Conservation (phyloP, 352 stramenopile species). For the Achlya hypogyna region DNA sequence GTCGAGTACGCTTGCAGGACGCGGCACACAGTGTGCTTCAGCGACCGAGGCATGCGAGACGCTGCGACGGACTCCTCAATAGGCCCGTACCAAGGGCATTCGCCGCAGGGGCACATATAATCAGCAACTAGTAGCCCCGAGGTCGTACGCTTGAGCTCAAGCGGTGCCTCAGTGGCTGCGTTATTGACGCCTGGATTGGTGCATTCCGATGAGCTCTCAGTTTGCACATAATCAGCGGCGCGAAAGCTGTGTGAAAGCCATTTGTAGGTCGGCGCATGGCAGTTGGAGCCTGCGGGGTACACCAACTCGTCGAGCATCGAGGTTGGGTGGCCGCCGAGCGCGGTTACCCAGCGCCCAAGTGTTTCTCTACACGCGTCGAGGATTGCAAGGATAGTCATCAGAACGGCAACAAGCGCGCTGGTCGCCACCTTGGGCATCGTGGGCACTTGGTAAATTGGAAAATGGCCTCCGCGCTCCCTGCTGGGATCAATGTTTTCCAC, state of each 20-base stretch:
- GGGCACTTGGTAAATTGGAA: too few relatives aligned
- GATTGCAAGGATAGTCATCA: too few relatives aligned
- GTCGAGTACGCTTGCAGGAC: constrained; percentile 62
- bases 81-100: constrained; percentile 45
- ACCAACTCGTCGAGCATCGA: not conserved
- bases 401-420: too few relatives aligned
- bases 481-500: too few relatives aligned
- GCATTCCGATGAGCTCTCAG: not conserved
- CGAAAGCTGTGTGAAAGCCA: not conserved
- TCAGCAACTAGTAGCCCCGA: constrained; percentile 19
- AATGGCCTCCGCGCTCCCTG: too few relatives aligned
- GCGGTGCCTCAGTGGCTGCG: not conserved
- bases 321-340: not conserved
- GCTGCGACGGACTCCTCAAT: constrained; percentile 29
- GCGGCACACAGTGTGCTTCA: constrained; percentile 29
- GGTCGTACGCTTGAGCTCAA: not conserved
- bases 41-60: not conserved
- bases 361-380: not conserved
- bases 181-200: not conserved
- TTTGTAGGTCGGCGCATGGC: not conserved
- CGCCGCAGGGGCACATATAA: constrained; percentile 56
- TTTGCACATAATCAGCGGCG: not conserved
- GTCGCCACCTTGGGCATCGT: too few relatives aligned
- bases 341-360: not conserved
- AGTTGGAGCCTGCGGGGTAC: not conserved